phyloP scores from a whole-genome alignment of 441 rosid species.

The Pelargonium myrrhifolium region DNA sequence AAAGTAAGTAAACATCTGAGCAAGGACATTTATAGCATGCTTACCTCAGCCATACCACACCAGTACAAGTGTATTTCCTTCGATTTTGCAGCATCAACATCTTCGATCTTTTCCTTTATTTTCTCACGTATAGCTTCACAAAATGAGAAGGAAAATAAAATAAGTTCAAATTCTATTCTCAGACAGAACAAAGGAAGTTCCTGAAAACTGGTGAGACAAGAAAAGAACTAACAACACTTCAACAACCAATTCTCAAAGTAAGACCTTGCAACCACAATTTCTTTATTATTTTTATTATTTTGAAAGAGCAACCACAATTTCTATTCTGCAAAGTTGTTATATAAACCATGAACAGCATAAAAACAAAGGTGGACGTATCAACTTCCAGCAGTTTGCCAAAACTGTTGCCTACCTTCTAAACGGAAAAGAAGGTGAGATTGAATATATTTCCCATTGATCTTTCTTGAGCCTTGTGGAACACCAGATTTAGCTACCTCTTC shows the following conservation, averaged over 20 bases:
- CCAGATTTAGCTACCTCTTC: constrained; percentile 62
- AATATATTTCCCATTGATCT: constrained; percentile 76
- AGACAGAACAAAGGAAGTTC: background rate
- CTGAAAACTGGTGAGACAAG: background rate
- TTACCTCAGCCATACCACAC: constrained; percentile 88
- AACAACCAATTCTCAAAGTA: background rate
- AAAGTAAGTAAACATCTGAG: background rate
- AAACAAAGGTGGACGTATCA: background rate
- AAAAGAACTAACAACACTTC: too few species aligned
- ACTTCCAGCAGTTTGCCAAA: background rate
- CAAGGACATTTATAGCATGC: constrained; percentile 13
- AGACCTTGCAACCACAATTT: background rate
- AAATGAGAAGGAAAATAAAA: background rate
- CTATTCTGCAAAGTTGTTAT: background rate
- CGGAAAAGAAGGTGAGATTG: constrained; percentile 69
- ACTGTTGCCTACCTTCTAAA: constrained; percentile 44
- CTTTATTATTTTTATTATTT: too few species aligned
- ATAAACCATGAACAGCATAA: background rate
- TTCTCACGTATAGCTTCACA: constrained; percentile 46
- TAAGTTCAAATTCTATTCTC: background rate
- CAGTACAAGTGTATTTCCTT: constrained; percentile 62
- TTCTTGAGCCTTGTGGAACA: constrained; percentile 63
- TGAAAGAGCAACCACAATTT: background rate
- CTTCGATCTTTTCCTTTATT: constrained; percentile 57
- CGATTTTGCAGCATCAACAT: constrained; percentile 52